phyloP scores from a whole-genome alignment of 768 basidiomycete genomes.

The Mycena vulgaris region DNA sequence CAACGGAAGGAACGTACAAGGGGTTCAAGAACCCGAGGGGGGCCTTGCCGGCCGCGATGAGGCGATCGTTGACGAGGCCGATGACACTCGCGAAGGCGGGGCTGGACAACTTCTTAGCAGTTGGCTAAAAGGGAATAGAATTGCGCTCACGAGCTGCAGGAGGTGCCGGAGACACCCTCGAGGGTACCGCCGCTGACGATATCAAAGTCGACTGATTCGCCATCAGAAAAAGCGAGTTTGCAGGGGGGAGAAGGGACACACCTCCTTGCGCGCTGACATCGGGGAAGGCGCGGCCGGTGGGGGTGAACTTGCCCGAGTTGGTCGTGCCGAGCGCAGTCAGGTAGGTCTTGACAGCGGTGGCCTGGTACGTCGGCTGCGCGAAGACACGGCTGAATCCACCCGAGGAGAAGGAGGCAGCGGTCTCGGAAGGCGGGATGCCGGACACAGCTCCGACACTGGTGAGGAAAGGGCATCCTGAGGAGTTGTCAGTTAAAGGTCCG shows the following conservation, averaged over 20 bases:
- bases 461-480: slow-evolving; percentile 58
- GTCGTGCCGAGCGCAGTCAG: slow-evolving; percentile 43
- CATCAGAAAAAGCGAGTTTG: slow-evolving; percentile 16
- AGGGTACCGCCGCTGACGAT: slow-evolving; percentile 30
- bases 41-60: slow-evolving; percentile 51
- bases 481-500: no score
- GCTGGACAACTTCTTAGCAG: slow-evolving; percentile 40
- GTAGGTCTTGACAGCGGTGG: slow-evolving; percentile 44
- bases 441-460: slow-evolving; percentile 59
- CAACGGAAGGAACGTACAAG: slow-evolving; percentile 25
- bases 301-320: slow-evolving; percentile 55
- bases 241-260: slow-evolving; percentile 37
- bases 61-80: slow-evolving; percentile 63
- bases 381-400: slow-evolving; percentile 69
- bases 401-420: slow-evolving; percentile 60
- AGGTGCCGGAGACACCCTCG: slow-evolving; percentile 35
- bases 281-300: slow-evolving; percentile 51
- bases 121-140: background rate
- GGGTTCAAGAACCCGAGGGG: slow-evolving; percentile 56
- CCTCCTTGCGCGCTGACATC: slow-evolving; percentile 44
- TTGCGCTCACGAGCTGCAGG: slow-evolving; percentile 30
- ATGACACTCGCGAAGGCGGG: slow-evolving; percentile 62
- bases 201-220: slow-evolving; percentile 32
- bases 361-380: slow-evolving; percentile 46
- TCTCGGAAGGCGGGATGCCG: slow-evolving; percentile 54